Conservation (phyloP, 148 eudicot species). For the Fallopia convolvulus region DNA sequence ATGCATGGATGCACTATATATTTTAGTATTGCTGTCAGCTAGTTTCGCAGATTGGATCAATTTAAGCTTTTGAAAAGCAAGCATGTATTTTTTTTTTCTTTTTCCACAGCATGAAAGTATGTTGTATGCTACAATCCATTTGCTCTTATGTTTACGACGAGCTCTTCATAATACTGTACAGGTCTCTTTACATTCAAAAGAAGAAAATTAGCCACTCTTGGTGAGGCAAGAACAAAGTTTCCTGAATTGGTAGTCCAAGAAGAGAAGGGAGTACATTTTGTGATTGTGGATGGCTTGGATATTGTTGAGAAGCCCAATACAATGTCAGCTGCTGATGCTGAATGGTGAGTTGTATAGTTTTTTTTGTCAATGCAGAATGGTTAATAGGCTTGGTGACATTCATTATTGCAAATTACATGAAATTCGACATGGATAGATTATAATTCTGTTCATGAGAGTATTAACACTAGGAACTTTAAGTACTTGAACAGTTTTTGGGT, state of each 20-base stretch:
- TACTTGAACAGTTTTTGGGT: no score
- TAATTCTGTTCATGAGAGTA: no score
- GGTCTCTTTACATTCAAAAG: slow-evolving; percentile 69
- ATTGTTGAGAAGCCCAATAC: slow-evolving; percentile 64
- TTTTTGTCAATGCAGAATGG: slow-evolving; percentile 48
- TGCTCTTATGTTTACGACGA: not conserved
- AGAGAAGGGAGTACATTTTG: slow-evolving; percentile 93
- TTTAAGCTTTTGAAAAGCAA: no score
- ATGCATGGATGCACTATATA: no score
- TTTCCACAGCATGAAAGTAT: not conserved
- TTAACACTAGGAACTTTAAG: no score
- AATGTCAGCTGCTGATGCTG: slow-evolving; percentile 55
- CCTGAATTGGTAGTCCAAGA: slow-evolving; percentile 89
- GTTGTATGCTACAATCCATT: not conserved
- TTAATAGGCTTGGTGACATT: slow-evolving; percentile 13
- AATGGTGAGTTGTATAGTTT: slow-evolving; percentile 41
- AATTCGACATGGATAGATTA: no score
- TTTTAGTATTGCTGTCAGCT: not conserved
- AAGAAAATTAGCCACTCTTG: slow-evolving; percentile 81
- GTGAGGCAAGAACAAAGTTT: slow-evolving; percentile 80
- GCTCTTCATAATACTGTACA: slow-evolving; percentile 11
- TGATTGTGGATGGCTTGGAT: slow-evolving; percentile 76
- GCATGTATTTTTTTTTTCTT: not conserved
- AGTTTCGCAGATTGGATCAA: not conserved
- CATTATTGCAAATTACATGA: no score